Percentiles rank a stretch among this genome's conserved stretches.
phyloP scores from a whole-genome alignment of 208 protist genomes.

The Porcisia deanei region DNA sequence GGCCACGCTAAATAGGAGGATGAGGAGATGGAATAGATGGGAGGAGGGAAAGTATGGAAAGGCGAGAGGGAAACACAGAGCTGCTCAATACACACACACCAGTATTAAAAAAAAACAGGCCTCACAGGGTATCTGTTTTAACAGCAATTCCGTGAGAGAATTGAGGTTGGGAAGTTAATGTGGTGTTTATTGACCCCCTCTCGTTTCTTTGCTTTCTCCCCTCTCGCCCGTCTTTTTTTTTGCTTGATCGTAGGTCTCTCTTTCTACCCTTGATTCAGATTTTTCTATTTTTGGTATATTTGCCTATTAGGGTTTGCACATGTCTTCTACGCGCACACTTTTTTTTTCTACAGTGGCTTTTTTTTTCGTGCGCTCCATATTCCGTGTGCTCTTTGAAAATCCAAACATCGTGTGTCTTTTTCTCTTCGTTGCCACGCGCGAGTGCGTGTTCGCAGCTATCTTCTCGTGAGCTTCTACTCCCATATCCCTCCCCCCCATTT shows the following conservation, averaged over 20 bases:
- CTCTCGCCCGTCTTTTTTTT: neutral
- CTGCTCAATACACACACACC: too few species aligned
- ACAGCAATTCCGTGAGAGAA: neutral
- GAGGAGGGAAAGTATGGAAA: too few species aligned
- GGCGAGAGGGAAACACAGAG: too few species aligned
- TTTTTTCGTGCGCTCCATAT: constrained; percentile 11
- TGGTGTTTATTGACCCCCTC: neutral
- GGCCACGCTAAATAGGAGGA: too few species aligned
- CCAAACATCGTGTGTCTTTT: neutral
- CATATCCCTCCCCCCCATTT: too few species aligned
- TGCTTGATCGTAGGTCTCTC: too few species aligned
- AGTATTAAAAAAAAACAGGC: too few species aligned
- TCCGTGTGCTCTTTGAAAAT: neutral
- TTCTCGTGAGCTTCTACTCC: neutral
- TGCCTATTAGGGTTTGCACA: neutral
- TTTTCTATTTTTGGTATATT: too few species aligned
- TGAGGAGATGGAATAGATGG: too few species aligned
- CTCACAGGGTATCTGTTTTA: too few species aligned
- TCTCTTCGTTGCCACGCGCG: too few species aligned
- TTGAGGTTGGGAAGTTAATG: neutral
- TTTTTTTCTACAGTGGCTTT: constrained; percentile 8
- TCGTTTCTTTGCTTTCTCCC: neutral
- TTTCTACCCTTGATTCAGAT: neutral
- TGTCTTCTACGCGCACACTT: neutral
- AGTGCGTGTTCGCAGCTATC: neutral